Base-by-base conservation (phyloP, 495 filamentous ascomycete genomes). In the Penicillium alfredii region DNA sequence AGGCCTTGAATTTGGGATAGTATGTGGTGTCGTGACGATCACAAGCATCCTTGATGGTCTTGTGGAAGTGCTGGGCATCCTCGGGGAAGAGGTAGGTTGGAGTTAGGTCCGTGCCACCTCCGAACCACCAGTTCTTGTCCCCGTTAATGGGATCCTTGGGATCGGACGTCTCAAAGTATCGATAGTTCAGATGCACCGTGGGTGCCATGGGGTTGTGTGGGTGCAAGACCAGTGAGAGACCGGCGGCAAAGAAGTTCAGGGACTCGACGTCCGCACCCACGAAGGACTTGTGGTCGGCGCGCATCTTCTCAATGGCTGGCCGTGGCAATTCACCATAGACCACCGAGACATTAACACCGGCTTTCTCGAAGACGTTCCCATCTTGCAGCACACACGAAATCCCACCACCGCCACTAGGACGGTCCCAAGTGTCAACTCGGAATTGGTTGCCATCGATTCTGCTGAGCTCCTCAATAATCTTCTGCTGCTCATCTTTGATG, bases 171-270 rank as follows among this genome's bases (percentile, higher is more conserved):
- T 99, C 92, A 55, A 99, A 99, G 68, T 99, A 99, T 3, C 92
- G 77, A 71, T 99, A 99, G 70, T 99, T 99, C 42, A 99, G 72
- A 60, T 99, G 92, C 13, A 99, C 89, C 0, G 92, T 99, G 0
- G 92, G 92, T 12, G 89, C 90, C 81, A 93, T 94, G 16, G 92
- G 92, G 63, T 99, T 99, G 21, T 75, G 65, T 5, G 92, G 92
- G 59, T 97, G 92, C 14, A 96, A 66, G 33, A 99, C 88, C 53
- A 97, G 71, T 45, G 88, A 94, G 27, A 99, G 64, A 3, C 92
- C 92, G 1, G 92, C 84, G 12, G 88, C 92, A 58, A 96, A 99
- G 76, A 97, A 99, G 38, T 82, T 82, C 29, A 99, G 68, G 26
- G 74, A 82, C 16, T 90, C 82, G 13, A 80, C 81, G 26, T 81